phyloP scores from a whole-genome alignment of 2,329 filamentous ascomycete species.

The Fusarium tupiense region DNA sequence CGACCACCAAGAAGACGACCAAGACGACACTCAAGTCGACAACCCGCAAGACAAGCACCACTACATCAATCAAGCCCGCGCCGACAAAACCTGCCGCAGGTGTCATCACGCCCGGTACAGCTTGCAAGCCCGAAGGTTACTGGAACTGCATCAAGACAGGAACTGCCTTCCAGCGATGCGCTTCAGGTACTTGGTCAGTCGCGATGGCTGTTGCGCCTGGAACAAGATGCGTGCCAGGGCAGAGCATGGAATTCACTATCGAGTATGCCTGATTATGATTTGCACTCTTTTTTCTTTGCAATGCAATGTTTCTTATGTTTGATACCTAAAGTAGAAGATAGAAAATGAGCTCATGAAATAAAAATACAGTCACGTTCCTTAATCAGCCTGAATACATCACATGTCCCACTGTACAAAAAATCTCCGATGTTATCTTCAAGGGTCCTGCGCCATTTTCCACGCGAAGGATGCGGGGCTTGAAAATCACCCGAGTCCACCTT shows the following conservation, averaged over 20 bases:
- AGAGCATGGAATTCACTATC: slow-evolving; percentile 35
- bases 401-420: neutral
- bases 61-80: neutral
- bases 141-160: slow-evolving; percentile 32
- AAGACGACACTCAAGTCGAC: slow-evolving; percentile 25
- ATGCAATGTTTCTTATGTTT: neutral
- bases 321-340: neutral
- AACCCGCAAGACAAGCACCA: slow-evolving; percentile 13
- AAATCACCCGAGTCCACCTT: neutral
- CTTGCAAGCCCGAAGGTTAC: slow-evolving; percentile 42
- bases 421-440: neutral
- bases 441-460: slow-evolving; percentile 17
- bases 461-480: slow-evolving; percentile 3
- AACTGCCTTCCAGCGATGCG: slow-evolving; percentile 66
- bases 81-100: slow-evolving; percentile 18
- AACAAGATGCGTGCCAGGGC: slow-evolving; percentile 57
- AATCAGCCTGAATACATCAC: neutral
- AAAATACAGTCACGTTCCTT: neutral
- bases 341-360: neutral
- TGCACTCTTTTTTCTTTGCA: neutral
- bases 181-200: slow-evolving; percentile 63
- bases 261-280: slow-evolving; percentile 14
- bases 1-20: slow-evolving; percentile 21
- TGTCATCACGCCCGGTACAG: slow-evolving; percentile 14
- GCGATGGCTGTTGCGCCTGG: slow-evolving; percentile 61